These are phyloP conservation scores for Starmera caribaea DNA, from an alignment of 805 yeast species.

Conservation along the genomic window DNA sequence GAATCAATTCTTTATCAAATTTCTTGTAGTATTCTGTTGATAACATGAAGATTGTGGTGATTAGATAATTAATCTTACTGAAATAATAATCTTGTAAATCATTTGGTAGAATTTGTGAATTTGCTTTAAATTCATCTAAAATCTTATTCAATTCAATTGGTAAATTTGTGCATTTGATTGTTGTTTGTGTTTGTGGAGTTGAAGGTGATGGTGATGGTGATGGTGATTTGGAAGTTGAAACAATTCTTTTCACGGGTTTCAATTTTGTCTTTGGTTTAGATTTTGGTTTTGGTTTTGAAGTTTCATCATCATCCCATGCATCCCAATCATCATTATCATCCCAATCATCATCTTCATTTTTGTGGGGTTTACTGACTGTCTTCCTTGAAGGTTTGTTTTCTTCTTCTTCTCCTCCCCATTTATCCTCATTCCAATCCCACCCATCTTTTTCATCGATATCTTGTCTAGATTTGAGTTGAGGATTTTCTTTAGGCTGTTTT, in stretches of 20 bases:
- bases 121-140: constrained; percentile 8
- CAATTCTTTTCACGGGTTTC: constrained; percentile 7
- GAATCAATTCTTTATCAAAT: constrained; percentile 2
- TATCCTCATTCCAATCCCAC: constrained; percentile 11
- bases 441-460: constrained; percentile 3
- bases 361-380: neutral
- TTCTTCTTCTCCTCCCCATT: constrained; percentile 15
- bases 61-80: constrained; percentile 10
- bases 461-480: too few species aligned
- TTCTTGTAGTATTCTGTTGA: constrained; percentile 6
- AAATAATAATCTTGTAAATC: constrained; percentile 7
- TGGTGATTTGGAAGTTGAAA: constrained; percentile 8
- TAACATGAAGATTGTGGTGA: constrained; percentile 10
- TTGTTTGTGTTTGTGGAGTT: neutral
- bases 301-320: constrained; percentile 1
- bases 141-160: constrained; percentile 7
- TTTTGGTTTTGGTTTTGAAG: neutral
- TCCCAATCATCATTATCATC: constrained; percentile 4
- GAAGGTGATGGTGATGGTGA: constrained; percentile 5
- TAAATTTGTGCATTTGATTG: constrained; percentile 4
- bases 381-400: neutral
- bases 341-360: constrained; percentile 12
- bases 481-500: neutral
- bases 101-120: constrained; percentile 1
- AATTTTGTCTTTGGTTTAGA: neutral